Base-by-base conservation (phyloP, 208 protist genomes). In the Leptomonas pyrrhocoris region DNA sequence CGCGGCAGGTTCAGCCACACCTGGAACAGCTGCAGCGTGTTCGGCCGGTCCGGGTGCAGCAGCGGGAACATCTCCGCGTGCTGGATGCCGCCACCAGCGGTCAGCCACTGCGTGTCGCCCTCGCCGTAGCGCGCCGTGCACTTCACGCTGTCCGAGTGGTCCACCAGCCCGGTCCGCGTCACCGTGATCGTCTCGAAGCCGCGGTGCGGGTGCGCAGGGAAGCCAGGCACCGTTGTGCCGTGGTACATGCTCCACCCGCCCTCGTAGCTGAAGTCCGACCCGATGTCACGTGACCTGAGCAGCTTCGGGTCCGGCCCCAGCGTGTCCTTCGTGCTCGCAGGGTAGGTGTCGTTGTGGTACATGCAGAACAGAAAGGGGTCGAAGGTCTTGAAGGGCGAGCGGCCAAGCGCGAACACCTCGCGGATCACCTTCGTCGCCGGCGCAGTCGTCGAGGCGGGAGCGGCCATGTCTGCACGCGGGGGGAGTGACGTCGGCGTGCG, bases 31-130 rank as follows among this genome's bases (percentile, higher is more conserved):
- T 80, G 68, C 49, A 74, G 62, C 51, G 60, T 50, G 67, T 81
- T 88, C 49, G 77, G 81, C 56, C 43, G 61, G 64, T 86, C 60
- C 3, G 51, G 31, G 63, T 71, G 50, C 27, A 84, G 64, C 45
- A 83, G 57, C 11, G 79, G 71, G 50, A 91, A 92, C 73, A 92
- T 90, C 63, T 97, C 92, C 36, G 68, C 48, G 79, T 98, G 95
- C 53, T 97, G 75, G 21, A 98, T 89, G 27, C 94, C 96, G 27
- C 80, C 61, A 51, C 88, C 96, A 3, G 96, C 93, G 5, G 93
- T 98, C 88, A 97, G 96, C 90, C 93, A 97, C 79, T 98, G 95
- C 60, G 94, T 88, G 34, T 88, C 82, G 16, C 95, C 95, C 6
- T 84, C 61, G 23, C 77, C 63, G 49, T 97, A 85, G 23, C 81